These are phyloP conservation scores for Lichenothelia convexa DNA, from an alignment of 495 filamentous ascomycete species.

Conservation along the genomic window DNA sequence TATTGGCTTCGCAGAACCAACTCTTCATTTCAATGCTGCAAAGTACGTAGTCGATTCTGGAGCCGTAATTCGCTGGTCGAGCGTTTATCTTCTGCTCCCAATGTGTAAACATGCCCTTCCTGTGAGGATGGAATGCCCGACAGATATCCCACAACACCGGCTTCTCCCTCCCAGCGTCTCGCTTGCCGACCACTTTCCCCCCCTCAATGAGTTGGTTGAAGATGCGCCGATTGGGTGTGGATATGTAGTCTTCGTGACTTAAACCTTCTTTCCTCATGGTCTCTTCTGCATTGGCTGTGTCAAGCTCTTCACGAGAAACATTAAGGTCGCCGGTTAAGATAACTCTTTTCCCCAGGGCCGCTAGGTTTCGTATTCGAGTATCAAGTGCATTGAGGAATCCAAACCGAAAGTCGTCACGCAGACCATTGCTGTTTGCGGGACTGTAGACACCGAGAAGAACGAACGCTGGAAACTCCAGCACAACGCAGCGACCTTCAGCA, in stretches of 20 bases:
- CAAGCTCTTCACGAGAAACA: slow-evolving; percentile 55
- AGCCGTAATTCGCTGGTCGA: slow-evolving; percentile 77
- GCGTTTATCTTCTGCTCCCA: slow-evolving; percentile 80
- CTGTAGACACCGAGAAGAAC: slow-evolving; percentile 81
- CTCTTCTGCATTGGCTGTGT: slow-evolving; percentile 52
- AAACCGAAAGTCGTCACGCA: slow-evolving; percentile 65
- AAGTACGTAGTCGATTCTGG: slow-evolving; percentile 83
- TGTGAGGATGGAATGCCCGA: slow-evolving; percentile 58
- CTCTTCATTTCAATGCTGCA: slow-evolving; percentile 61
- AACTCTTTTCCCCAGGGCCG: slow-evolving; percentile 62
- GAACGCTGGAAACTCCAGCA: slow-evolving; percentile 93
- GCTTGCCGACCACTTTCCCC: slow-evolving; percentile 48
- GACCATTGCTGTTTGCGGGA: slow-evolving; percentile 72
- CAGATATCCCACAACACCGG: slow-evolving; percentile 76
- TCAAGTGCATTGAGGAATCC: slow-evolving; percentile 67
- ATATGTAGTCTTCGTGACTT: slow-evolving; percentile 50
- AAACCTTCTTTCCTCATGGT: slow-evolving; percentile 49
- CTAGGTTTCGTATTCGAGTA: slow-evolving; percentile 63
- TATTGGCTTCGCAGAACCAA: slow-evolving; percentile 79
- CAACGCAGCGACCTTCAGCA: slow-evolving; percentile 76
- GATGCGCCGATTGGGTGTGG: slow-evolving; percentile 54
- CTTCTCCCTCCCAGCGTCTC: slow-evolving; percentile 53
- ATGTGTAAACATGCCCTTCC: slow-evolving; percentile 88
- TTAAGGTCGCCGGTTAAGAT: slow-evolving; percentile 83
- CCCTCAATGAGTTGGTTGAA: slow-evolving; percentile 70